These are phyloP conservation scores for Ilyonectria sp. DNA, from an alignment of 2,329 filamentous ascomycete species.

Conservation along the genomic window DNA sequence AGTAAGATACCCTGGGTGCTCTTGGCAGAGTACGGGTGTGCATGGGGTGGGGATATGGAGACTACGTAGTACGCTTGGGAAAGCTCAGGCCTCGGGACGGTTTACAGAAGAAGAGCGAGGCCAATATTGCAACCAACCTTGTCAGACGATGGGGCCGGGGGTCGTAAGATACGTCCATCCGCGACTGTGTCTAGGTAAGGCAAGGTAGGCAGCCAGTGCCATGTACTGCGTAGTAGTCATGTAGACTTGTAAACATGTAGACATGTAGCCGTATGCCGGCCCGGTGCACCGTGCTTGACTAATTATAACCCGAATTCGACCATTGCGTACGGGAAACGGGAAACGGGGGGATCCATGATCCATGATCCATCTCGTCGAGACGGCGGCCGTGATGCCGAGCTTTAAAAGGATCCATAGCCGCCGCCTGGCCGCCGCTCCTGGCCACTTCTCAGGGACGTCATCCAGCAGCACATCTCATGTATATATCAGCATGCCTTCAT, in stretches of 20 bases:
- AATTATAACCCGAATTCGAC: slow-evolving; percentile 44
- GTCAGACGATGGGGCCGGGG: slow-evolving; percentile 47
- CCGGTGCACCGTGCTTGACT: slow-evolving; percentile 50
- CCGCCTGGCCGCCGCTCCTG: slow-evolving; percentile 29
- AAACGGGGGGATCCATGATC: slow-evolving; percentile 10
- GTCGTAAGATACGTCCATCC: slow-evolving; percentile 39
- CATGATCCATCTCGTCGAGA: slow-evolving; percentile 23
- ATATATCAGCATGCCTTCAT: slow-evolving; percentile 36
- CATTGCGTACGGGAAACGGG: slow-evolving; percentile 34
- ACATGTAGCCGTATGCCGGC: slow-evolving; percentile 40
- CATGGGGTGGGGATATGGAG: slow-evolving; percentile 7
- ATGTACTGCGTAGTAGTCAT: not conserved
- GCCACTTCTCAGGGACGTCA: slow-evolving; percentile 36
- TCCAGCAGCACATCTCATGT: slow-evolving; percentile 20
- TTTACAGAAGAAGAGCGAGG: slow-evolving; percentile 20
- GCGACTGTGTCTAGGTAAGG: not conserved
- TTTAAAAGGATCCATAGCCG: slow-evolving; percentile 42
- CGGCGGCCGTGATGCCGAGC: slow-evolving; percentile 45
- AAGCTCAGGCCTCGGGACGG: slow-evolving; percentile 36
- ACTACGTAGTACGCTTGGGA: slow-evolving; percentile 15
- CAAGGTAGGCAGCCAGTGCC: not conserved
- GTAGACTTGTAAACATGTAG: not conserved
- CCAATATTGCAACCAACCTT: slow-evolving; percentile 47
- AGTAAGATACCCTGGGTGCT: slow-evolving; percentile 18
- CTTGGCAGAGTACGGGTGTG: slow-evolving; percentile 21